These are phyloP conservation scores for Starmerella floris DNA, from an alignment of 805 yeast species.

Conservation along the genomic window DNA sequence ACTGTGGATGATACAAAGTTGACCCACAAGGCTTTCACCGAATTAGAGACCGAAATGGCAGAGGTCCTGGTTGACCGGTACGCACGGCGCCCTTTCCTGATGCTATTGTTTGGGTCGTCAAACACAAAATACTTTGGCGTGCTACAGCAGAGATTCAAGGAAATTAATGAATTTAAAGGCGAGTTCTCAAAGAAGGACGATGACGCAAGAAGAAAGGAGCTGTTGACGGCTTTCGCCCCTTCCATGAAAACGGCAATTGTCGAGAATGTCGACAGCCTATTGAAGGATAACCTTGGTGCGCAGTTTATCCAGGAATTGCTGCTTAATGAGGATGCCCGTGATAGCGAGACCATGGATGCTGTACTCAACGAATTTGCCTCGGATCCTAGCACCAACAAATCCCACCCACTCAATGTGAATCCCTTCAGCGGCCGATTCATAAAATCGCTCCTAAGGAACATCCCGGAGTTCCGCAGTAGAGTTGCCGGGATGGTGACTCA, in stretches of 20 bases:
- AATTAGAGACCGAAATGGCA: constrained; percentile 35
- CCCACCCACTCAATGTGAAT: constrained; percentile 39
- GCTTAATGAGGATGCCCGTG: constrained; percentile 32
- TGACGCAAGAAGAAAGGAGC: constrained; percentile 58
- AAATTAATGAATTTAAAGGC: constrained; percentile 47
- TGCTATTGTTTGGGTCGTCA: constrained; percentile 54
- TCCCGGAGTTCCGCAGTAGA: constrained; percentile 37
- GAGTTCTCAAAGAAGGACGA: constrained; percentile 78
- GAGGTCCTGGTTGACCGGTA: constrained; percentile 54
- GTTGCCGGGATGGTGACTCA: constrained; percentile 41
- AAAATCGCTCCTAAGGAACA: constrained; percentile 15
- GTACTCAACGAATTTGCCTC: constrained; percentile 44
- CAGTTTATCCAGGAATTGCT: constrained; percentile 71
- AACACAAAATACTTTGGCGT: constrained; percentile 66
- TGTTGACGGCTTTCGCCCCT: constrained; percentile 53
- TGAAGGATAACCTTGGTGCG: constrained; percentile 48
- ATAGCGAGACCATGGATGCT: constrained; percentile 30
- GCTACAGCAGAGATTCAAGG: constrained; percentile 43
- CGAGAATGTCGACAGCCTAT: constrained; percentile 38
- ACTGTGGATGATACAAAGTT: constrained; percentile 90
- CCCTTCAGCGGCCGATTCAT: constrained; percentile 20
- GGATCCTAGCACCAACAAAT: constrained; percentile 45
- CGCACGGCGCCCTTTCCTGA: constrained; percentile 80
- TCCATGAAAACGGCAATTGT: constrained; percentile 43
- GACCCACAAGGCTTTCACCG: constrained; percentile 55